Evolutionary conservation across 805 yeast species (phyloP).

Genomic region (Jamesozyma spencerorum): DNA sequence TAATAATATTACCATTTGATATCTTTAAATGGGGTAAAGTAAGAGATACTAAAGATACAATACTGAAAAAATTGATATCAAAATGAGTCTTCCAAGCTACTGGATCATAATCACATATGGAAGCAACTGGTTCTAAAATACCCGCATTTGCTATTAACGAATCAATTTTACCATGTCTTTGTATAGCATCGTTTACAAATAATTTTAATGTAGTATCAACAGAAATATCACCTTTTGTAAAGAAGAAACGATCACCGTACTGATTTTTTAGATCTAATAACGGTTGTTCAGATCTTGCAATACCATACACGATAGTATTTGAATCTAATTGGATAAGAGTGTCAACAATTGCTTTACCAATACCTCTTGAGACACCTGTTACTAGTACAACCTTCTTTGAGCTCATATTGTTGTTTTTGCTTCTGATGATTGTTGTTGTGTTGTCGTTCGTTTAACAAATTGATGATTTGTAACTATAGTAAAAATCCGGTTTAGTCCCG

Average conservation of each 20-base stretch:
- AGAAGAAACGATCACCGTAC: constrained; percentile 43
- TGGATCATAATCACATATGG: constrained; percentile 35
- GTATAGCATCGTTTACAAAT: constrained; percentile 39
- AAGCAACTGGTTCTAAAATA: constrained; percentile 65
- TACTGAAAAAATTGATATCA: constrained; percentile 71
- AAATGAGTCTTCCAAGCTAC: constrained; percentile 53
- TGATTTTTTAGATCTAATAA: constrained; percentile 35
- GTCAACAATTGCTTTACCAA: constrained; percentile 70
- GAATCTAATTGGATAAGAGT: constrained; percentile 32
- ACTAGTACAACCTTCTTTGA: constrained; percentile 34
- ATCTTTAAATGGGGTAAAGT: constrained; percentile 50
- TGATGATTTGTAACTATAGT: too few species aligned
- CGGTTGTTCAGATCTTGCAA: constrained; percentile 55
- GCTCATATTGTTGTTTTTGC: neutral
- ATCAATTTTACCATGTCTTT: constrained; percentile 48
- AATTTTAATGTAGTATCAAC: constrained; percentile 24
- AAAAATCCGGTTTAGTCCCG: too few species aligned
- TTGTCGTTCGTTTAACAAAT: too few species aligned
- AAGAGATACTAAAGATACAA: constrained; percentile 46
- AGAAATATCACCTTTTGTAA: constrained; percentile 54
- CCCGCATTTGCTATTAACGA: constrained; percentile 76
- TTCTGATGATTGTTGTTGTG: too few species aligned
- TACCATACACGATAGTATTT: constrained; percentile 46
- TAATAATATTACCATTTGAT: constrained; percentile 52
- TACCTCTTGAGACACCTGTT: constrained; percentile 64